phyloP scores from a whole-genome alignment of 805 yeast species.

The Tetrapisispora arboricola region DNA sequence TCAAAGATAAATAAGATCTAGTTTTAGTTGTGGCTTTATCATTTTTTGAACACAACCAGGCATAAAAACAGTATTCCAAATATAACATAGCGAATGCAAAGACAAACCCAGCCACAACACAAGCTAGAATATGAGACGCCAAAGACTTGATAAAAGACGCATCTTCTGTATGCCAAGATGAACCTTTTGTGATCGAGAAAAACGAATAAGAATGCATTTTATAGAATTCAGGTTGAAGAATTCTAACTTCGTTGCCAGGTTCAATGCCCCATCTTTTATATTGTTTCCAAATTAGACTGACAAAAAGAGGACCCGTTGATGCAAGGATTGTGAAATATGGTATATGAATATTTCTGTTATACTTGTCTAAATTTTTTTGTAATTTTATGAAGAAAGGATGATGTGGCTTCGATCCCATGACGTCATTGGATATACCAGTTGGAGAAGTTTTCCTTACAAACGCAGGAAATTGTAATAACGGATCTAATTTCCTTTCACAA shows the following conservation, averaged over 20 bases:
- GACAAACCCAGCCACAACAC: slow-evolving; percentile 60
- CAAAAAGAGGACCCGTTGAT: slow-evolving; percentile 83
- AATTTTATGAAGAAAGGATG: slow-evolving; percentile 78
- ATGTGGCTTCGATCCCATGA: slow-evolving; percentile 78
- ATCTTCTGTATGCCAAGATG: slow-evolving; percentile 89
- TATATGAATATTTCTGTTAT: slow-evolving; percentile 66
- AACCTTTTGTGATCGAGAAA: slow-evolving; percentile 69
- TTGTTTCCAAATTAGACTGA: slow-evolving; percentile 80
- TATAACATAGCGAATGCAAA: slow-evolving; percentile 41
- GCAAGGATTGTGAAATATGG: slow-evolving; percentile 90
- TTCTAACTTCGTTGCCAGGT: slow-evolving; percentile 52
- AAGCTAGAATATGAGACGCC: slow-evolving; percentile 63
- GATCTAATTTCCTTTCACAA: slow-evolving; percentile 69
- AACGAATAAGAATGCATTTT: slow-evolving; percentile 51
- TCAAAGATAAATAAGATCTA: slow-evolving; percentile 1
- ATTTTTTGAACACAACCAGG: slow-evolving; percentile 27
- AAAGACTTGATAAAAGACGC: slow-evolving; percentile 67
- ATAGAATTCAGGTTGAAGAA: slow-evolving; percentile 65
- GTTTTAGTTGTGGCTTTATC: neutral
- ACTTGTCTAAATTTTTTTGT: slow-evolving; percentile 50
- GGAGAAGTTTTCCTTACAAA: slow-evolving; percentile 82
- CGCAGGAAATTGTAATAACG: slow-evolving; percentile 70
- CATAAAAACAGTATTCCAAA: slow-evolving; percentile 38
- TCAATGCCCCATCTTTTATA: slow-evolving; percentile 69
- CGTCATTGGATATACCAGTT: slow-evolving; percentile 86